phyloP scores from a whole-genome alignment of 192 early-diverging fungal genomes.

The Coemansia sp. region DNA sequence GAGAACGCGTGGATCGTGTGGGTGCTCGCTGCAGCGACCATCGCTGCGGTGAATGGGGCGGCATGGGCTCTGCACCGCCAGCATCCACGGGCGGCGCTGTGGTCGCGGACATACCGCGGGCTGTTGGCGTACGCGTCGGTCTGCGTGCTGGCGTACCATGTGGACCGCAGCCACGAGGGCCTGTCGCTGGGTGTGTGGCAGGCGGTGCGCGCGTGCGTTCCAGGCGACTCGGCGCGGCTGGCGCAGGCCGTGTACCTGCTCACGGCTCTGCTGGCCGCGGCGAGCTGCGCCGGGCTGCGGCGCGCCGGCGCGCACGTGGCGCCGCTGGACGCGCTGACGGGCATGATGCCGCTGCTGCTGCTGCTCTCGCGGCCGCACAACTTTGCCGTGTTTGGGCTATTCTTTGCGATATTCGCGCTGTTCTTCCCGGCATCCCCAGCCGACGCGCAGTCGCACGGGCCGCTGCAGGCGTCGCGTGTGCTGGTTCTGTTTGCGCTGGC shows the following conservation, averaged over 20 bases:
- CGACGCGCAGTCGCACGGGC: not conserved
- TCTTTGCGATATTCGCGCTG: constrained; percentile 53
- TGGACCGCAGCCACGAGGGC: constrained; percentile 37
- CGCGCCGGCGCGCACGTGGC: not conserved
- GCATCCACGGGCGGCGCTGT: not conserved
- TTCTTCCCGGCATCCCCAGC: constrained; percentile 8
- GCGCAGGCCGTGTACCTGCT: constrained; percentile 23
- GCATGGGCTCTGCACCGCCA: constrained; percentile 14
- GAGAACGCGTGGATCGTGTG: constrained; percentile 21
- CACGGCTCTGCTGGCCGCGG: not conserved
- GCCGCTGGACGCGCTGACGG: constrained; percentile 41
- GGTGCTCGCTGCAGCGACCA: constrained; percentile 14
- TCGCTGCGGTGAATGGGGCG: constrained; percentile 2
- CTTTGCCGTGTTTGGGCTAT: constrained; percentile 57
- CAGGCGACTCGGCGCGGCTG: constrained; percentile 16
- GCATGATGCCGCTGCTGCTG: constrained; percentile 58
- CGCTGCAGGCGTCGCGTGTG: constrained; percentile 27
- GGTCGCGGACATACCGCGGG: constrained; percentile 19
- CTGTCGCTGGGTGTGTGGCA: constrained; percentile 17
- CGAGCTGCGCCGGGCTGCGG: not conserved
- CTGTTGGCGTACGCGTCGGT: constrained; percentile 15
- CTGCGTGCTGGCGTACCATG: constrained; percentile 36
- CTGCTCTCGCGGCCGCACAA: constrained; percentile 65
- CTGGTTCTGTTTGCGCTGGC: constrained; percentile 51
- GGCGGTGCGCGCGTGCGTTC: constrained; percentile 11